These are phyloP conservation scores for Phalaenopsis aphrodite DNA, from an alignment of 106 monocot genomes.

Conservation along the genomic window DNA sequence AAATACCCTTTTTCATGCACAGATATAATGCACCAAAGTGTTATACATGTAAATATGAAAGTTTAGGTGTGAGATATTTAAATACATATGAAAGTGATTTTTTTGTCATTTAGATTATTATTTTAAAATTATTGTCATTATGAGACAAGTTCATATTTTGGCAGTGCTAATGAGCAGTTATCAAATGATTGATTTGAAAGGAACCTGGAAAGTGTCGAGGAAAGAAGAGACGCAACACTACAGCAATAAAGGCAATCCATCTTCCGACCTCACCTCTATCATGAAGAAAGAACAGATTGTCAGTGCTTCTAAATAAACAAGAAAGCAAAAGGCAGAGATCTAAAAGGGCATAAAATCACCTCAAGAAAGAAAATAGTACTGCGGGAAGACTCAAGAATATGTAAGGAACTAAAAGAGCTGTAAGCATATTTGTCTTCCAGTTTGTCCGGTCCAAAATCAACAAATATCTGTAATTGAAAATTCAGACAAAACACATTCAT, in stretches of 20 bases:
- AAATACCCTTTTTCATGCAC: too few relatives aligned
- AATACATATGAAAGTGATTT: too few relatives aligned
- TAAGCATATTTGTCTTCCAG: slow-evolving; percentile 92
- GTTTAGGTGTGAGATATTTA: too few relatives aligned
- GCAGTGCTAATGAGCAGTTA: background rate
- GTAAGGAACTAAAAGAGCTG: slow-evolving; percentile 80
- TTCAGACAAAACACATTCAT: background rate
- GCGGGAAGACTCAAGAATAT: slow-evolving; percentile 82
- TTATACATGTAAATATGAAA: too few relatives aligned
- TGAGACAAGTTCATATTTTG: background rate
- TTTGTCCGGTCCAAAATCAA: slow-evolving; percentile 83
- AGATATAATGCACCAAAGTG: too few relatives aligned
- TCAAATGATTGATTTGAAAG: background rate
- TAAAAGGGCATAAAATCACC: slow-evolving; percentile 27
- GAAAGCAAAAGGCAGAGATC: background rate
- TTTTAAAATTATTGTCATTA: too few relatives aligned
- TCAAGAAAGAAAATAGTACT: slow-evolving; percentile 49
- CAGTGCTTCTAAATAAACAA: background rate
- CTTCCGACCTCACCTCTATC: slow-evolving; percentile 82
- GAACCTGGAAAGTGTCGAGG: slow-evolving; percentile 73
- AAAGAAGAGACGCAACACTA: slow-evolving; percentile 82
- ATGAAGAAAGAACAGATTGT: background rate
- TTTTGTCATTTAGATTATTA: too few relatives aligned
- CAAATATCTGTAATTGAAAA: slow-evolving; percentile 46
- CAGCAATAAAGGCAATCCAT: slow-evolving; percentile 79